Base-by-base conservation (phyloP, 2,329 filamentous ascomycete species). In the Rutstroemia sp. region DNA sequence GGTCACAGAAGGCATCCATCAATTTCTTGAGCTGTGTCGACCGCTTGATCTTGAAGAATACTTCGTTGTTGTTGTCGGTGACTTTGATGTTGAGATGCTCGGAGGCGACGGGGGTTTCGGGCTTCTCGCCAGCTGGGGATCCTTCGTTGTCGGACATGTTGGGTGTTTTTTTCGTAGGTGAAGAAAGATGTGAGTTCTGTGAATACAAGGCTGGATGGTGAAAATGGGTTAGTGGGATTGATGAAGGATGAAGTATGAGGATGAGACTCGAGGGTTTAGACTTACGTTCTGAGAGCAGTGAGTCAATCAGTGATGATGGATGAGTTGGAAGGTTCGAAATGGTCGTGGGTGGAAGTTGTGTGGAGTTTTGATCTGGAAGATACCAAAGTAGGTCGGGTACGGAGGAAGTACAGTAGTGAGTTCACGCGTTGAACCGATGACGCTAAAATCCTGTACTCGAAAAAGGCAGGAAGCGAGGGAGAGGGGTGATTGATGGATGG, bases 1-100 rank as follows among this genome's bases (percentile, higher is more conserved):
- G 84, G 64, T 97, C 92, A 73, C 94, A 99, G 73, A 97, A 99
- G 19, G 94, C 94, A 60, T 90, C 87, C 94, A 99, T 99, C 55
- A 99, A 79, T 78, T 99, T 99, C 76, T 96, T 94, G 1, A 99
- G 82, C 72, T 91, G 89, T 1, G 94, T 99, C 21, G 87, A 91
- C 39, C 92, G 84, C 86, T 99, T 99, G 77, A 99, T 99, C 80
- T 99, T 99, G 80, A 99, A 99, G 74, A 97, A 99, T 67, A 99
- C 92, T 72, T 99, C 94, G 72, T 99, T 99, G 77, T 96, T 96
- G 77, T 95, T 96, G 67, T 99, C 94, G 0, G 94, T 97, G 14
- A 99, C 94, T 73, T 99, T 99, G 76, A 99, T 97, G 76, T 99
- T 99, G 5, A 99, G 79, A 73, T 99, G 94, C 75, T 97, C 92